Evolutionary conservation across 1,284 basidiomycete species (phyloP).

Genomic region (Meira miltonrushii): DNA sequence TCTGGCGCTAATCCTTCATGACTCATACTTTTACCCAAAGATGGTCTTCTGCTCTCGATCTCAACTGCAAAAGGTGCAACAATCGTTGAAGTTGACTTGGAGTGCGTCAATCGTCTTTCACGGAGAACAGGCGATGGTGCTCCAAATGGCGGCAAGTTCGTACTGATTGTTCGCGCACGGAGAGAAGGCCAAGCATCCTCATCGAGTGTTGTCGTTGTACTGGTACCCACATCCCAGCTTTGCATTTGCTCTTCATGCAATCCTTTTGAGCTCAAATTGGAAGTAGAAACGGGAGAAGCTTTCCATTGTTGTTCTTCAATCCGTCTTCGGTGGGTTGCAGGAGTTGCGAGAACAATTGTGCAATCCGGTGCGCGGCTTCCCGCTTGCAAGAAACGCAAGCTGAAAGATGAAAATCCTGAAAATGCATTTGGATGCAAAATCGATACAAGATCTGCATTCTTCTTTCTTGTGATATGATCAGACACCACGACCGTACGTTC

Average conservation of each 20-base stretch:
- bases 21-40: constrained; percentile 14
- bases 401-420: constrained; percentile 31
- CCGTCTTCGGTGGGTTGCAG: constrained; percentile 25
- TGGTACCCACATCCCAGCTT: background rate
- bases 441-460: background rate
- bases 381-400: constrained; percentile 30
- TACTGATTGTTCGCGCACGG: background rate
- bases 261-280: background rate
- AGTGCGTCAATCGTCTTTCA: background rate
- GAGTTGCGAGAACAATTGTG: constrained; percentile 28
- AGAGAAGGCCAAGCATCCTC: background rate
- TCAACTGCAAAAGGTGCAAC: background rate
- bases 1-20: constrained; percentile 9
- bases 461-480: constrained; percentile 20
- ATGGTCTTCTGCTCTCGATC: constrained; percentile 8
- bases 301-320: constrained; percentile 11
- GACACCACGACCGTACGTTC: constrained; percentile 33
- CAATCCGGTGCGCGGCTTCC: constrained; percentile 16
- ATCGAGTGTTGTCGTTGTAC: background rate
- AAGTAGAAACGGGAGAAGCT: constrained; percentile 8
- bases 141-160: background rate
- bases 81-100: constrained; percentile 4
- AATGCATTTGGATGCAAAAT: constrained; percentile 18
- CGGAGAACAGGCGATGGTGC: no score
- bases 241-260: background rate